Percentiles rank a stretch among this genome's conserved stretches.
These are phyloP conservation scores for Ogataea siamensis DNA, from an alignment of 805 yeast genomes.

Conservation along the genomic window DNA sequence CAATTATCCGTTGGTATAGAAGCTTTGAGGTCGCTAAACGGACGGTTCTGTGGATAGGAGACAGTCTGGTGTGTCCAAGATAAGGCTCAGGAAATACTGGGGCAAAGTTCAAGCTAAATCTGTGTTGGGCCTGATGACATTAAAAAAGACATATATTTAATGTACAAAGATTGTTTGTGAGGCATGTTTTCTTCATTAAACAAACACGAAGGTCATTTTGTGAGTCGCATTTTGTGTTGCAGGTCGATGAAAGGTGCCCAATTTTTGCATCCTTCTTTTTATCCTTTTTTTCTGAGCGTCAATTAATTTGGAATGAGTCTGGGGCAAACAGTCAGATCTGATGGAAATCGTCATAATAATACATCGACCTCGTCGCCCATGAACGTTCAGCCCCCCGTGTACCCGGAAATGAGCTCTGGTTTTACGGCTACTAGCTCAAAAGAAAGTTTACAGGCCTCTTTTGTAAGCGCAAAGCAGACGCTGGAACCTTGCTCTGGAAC, in stretches of 20 bases:
- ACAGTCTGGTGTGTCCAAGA: no score
- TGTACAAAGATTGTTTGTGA: no score
- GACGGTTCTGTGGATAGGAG: no score
- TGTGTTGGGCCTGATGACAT: background rate
- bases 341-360: background rate
- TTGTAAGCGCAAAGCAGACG: slow-evolving; percentile 9
- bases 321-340: background rate
- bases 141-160: slow-evolving; percentile 1
- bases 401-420: background rate
- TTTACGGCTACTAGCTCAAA: background rate
- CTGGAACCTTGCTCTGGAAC: slow-evolving; percentile 2
- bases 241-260: no score
- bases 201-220: no score
- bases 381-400: background rate
- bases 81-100: no score
- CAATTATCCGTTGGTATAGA: no score
- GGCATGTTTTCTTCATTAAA: no score
- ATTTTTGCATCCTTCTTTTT: no score
- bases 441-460: slow-evolving; percentile 2
- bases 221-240: no score
- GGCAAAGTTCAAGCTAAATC: no score
- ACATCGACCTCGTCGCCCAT: background rate
- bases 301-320: slow-evolving; percentile 4
- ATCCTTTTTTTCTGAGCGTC: slow-evolving; percentile 12
- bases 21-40: no score